Base-by-base conservation (phyloP, 257 asterid species). In the Salvia miltiorrhiza region DNA sequence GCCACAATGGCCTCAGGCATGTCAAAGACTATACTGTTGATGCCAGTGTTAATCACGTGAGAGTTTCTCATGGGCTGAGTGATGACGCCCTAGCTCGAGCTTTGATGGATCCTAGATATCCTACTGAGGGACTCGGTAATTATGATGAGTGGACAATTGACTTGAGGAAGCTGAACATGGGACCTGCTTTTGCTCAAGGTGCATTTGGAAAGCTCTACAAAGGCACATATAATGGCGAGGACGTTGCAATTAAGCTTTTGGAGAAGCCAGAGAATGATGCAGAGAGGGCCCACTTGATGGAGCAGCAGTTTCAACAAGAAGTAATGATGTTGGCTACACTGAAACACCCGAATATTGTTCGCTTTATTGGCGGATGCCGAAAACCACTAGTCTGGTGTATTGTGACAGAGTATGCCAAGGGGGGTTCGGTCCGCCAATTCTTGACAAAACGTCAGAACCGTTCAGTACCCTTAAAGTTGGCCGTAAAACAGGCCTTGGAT, bases 341-440 rank as follows among this genome's bases (percentile, higher is more conserved):
- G 85, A 90, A 79, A 77, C 99, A 93, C 70, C 97, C 97, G 0
- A 94, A 94, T 81, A 94, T 94, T 16, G 99, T 94, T 69, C 96
- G 97, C 44, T 94, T 91, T 65, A 85, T 91, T 30, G 99, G 99
- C 53, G 96, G 86, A 4, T 89, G 97, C 75, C 97, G 96, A 47
- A 91, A 94, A 69, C 97, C 97, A 35, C 82, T 94, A 96, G 99
- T 94, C 28, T 94, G 99, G 99, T 90, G 99, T 79, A 90, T 93
- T 33, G 96, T 93, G 24, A 93, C 99, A 1, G 99, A 93, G 67
- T 93, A 93, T 73, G 99, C 99, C 7, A 93, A 93, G 77, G 99
- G 98, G 43, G 99, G 99, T 26, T 93, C 99, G 0, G 93, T 93
- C 37, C 89, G 97, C 24, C 97, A 93, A 72, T 93, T 88, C 77